Percentiles rank a stretch among this genome's conserved stretches.
Conservation (phyloP, 257 asterid species). For the Leonotis leonurus region DNA sequence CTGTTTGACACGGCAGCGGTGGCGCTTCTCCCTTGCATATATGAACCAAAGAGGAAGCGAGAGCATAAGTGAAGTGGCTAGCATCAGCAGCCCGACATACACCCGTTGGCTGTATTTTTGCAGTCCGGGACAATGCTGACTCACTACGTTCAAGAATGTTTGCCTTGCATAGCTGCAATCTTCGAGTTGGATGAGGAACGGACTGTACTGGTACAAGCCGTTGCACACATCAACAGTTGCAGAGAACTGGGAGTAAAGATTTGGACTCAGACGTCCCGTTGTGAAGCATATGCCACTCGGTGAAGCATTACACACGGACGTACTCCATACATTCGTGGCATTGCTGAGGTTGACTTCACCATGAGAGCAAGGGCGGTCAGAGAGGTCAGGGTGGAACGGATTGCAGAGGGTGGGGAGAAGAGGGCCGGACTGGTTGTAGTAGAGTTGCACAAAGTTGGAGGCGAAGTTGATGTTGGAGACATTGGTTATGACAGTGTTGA, state of each 20-base stretch:
- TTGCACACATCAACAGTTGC: slow-evolving; percentile 63
- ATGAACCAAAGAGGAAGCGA: slow-evolving; percentile 78
- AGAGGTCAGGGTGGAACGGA: slow-evolving; percentile 60
- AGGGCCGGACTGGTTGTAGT: slow-evolving; percentile 92
- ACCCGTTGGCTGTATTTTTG: slow-evolving; percentile 43
- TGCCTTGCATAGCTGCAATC: slow-evolving; percentile 72
- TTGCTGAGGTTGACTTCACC: slow-evolving; percentile 67
- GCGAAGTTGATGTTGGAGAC: slow-evolving; percentile 80
- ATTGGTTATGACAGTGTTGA: slow-evolving; percentile 66
- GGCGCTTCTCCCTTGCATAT: slow-evolving; percentile 78
- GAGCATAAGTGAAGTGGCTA: slow-evolving; percentile 60
- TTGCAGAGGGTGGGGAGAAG: slow-evolving; percentile 75
- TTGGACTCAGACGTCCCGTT: slow-evolving; percentile 71
- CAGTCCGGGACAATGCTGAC: slow-evolving; percentile 55
- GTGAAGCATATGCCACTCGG: slow-evolving; percentile 49
- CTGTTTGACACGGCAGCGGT: slow-evolving; percentile 30
- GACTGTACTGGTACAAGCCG: slow-evolving; percentile 54
- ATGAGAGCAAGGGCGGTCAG: slow-evolving; percentile 43
- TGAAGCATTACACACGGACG: slow-evolving; percentile 59
- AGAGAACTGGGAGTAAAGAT: slow-evolving; percentile 52
- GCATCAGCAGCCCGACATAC: slow-evolving; percentile 64
- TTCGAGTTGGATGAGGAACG: slow-evolving; percentile 59
- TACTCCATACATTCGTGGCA: slow-evolving; percentile 87
- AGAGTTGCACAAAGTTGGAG: slow-evolving; percentile 54
- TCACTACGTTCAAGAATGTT: slow-evolving; percentile 46